Evolutionary conservation across 139 green algal genomes (phyloP).

Genomic region (Closterium sp.): DNA sequence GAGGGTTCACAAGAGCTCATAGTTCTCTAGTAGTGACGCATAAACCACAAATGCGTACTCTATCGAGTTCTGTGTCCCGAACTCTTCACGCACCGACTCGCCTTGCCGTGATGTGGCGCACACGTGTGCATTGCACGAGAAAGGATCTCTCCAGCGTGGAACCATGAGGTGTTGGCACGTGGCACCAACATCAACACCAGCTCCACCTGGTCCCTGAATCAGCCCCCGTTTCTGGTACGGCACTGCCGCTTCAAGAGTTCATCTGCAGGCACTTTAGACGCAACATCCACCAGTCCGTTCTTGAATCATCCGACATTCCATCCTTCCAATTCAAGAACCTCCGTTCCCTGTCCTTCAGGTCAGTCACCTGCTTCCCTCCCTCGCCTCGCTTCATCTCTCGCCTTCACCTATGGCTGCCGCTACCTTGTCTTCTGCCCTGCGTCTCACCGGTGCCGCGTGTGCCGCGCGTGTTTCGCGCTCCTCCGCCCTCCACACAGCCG

Average conservation of each 20-base stretch:
- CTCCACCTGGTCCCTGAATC: neutral
- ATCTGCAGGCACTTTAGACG: too few species aligned
- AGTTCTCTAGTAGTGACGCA: too few species aligned
- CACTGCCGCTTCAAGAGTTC: too few species aligned
- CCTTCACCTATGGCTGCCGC: neutral
- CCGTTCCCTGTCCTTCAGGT: neutral
- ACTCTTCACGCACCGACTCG: neutral
- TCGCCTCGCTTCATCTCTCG: neutral
- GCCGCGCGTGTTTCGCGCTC: neutral
- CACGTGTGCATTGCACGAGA: neutral
- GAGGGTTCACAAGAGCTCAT: too few species aligned
- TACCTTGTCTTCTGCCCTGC: neutral
- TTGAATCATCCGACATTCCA: neutral
- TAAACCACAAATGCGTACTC: too few species aligned
- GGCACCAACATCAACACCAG: neutral
- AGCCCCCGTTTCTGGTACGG: too few species aligned
- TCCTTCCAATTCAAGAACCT: neutral
- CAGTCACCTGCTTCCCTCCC: neutral
- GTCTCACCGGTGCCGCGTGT: neutral
- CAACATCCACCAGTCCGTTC: too few species aligned
- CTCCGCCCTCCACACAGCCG: neutral
- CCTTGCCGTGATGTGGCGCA: neutral
- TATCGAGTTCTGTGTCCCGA: neutral
- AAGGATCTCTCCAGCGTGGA: neutral
- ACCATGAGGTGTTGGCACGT: neutral